phyloP scores from a whole-genome alignment of 805 yeast species.

The Candida mattraensis region DNA sequence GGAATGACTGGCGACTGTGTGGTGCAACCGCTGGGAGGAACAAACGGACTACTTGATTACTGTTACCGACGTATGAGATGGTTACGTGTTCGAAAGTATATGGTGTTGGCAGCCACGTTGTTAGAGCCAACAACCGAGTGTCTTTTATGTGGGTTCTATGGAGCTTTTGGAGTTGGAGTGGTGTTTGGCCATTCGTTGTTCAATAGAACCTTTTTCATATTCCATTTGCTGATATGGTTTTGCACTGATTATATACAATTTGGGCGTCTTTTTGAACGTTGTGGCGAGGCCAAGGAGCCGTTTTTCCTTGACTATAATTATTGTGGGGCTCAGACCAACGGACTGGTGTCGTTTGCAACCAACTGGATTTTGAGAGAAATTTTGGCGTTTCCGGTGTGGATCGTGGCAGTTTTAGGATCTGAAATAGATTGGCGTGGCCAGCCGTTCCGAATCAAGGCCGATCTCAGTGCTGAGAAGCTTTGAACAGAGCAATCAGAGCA shows the following conservation, averaged over 20 bases:
- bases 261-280: constrained; percentile 37
- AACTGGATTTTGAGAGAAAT: constrained; percentile 71
- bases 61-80: constrained; percentile 72
- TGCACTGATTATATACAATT: constrained; percentile 62
- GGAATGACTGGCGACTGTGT: constrained; percentile 79
- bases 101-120: constrained; percentile 83
- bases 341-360: constrained; percentile 28
- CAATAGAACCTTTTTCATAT: constrained; percentile 38
- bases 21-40: constrained; percentile 64
- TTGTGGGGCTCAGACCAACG: constrained; percentile 49
- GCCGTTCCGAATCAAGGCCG: constrained; percentile 70
- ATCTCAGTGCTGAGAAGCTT: constrained; percentile 70
- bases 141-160: constrained; percentile 63
- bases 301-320: constrained; percentile 22
- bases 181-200: constrained; percentile 39
- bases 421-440: constrained; percentile 77
- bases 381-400: constrained; percentile 83
- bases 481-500: no score
- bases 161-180: constrained; percentile 56
- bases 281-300: constrained; percentile 4
- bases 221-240: constrained; percentile 66
- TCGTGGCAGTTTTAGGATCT: constrained; percentile 74
- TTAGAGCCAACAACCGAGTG: constrained; percentile 87
- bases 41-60: constrained; percentile 49
- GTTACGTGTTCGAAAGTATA: constrained; percentile 82